Evolutionary conservation across 768 basidiomycete species (phyloP), one percentile per base, ranked within the genome.

Genomic region (Auriculariales sp.): DNA sequence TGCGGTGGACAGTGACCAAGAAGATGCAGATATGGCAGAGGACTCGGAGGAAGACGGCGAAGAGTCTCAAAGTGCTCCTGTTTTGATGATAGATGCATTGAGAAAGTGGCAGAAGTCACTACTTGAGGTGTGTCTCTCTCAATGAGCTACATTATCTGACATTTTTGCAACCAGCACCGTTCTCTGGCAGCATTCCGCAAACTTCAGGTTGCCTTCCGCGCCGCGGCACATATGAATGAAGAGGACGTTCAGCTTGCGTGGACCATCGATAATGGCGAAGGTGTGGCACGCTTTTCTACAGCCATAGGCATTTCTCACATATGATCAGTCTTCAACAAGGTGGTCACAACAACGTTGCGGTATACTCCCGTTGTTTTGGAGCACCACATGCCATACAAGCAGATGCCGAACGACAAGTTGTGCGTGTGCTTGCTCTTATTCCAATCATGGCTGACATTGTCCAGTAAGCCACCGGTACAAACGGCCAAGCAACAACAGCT

Each of bases 351-450:
- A 0, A 68, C 91, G 2, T 70, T 99, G 25, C 79, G 78, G 59
- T 99, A 88, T 65, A 93, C 93, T 0, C 93, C 95, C 2, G 73
- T 97, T 33, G 74, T 97, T 6, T 73, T 99, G 15, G 73, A 77
- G 46, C 81, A 93, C 58, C 93, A 97, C 57, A 70, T 86, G 30
- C 93, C 94, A 0, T 90, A 79, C 68, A 94, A 91, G 67, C 80
- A 75, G 1, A 71, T 82, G 24, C 61, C 80, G 1, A 80, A 80
- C 56, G 95, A 93, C 48, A 87, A 83, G 74, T 83, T 85, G 93
- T 94, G 59, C 46, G 87, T 71, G 6, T 33, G 15, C 30, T 30
- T 4, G 25, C 35, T 14, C 17, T 14, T 24, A 7, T 10, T 28
- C 53, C 17, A 50, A 32, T 4, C 28, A 32, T 55, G 46, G 28